Conservation (phyloP, 352 stramenopile genomes). For the Phytophthora multivora region DNA sequence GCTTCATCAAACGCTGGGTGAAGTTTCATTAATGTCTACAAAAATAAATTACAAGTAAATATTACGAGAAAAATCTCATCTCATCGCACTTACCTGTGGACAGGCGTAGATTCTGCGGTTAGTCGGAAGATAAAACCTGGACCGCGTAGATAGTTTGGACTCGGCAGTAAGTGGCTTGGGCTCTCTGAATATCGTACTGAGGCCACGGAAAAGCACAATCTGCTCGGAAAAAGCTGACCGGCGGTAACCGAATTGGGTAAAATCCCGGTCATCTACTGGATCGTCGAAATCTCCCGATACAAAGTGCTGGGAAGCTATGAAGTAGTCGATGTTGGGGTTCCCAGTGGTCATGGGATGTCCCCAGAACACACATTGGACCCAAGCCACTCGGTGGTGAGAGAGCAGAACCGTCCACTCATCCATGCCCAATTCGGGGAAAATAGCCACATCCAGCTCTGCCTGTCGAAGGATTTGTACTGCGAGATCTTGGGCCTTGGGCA, state of each 20-base stretch:
- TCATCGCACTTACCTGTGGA: conserved; percentile 39
- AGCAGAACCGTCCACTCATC: conserved; percentile 73
- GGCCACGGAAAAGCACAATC: conserved; percentile 66
- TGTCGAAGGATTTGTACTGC: conserved; percentile 46
- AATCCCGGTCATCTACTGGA: background rate
- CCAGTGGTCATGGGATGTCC: conserved; percentile 84
- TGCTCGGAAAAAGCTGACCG: conserved; percentile 63
- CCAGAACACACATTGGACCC: conserved; percentile 85
- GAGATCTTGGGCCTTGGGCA: conserved; percentile 38
- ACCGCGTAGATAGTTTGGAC: conserved; percentile 31
- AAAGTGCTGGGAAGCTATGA: conserved; percentile 72
- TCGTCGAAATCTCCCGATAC: conserved; percentile 34
- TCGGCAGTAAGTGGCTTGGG: conserved; percentile 19
- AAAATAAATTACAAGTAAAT: background rate
- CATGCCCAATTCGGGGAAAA: conserved; percentile 89
- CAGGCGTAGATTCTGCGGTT: conserved; percentile 61
- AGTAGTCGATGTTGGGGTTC: conserved; percentile 82
- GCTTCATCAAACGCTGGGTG: conserved; percentile 57
- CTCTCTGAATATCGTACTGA: conserved; percentile 64
- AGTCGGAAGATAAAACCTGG: conserved; percentile 44
- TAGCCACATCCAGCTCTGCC: conserved; percentile 69
- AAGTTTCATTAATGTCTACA: conserved; percentile 73
- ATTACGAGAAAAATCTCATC: too few relatives aligned
- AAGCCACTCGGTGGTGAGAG: conserved; percentile 74
- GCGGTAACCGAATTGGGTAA: conserved; percentile 29